These are phyloP conservation scores for Fonsecaea multimorphosa DNA, from an alignment of 2,329 filamentous ascomycete species.

Conservation along the genomic window DNA sequence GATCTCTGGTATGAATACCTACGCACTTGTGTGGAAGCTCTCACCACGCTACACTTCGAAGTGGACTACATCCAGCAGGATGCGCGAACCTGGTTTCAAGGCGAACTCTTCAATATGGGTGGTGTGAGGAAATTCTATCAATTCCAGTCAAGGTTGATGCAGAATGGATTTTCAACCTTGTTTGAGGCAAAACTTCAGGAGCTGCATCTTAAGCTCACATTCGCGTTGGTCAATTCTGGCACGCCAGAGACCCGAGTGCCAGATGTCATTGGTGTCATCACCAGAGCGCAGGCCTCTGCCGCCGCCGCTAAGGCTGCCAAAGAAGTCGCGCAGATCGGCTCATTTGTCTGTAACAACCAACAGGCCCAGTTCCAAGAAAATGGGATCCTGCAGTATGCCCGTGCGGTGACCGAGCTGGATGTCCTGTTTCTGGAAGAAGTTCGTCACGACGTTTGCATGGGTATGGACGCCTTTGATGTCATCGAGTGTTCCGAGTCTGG, in stretches of 20 bases:
- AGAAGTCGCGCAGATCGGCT: conserved; percentile 27
- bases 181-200: conserved; percentile 31
- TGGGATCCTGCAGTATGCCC: conserved; percentile 25
- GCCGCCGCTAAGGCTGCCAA: conserved; percentile 19
- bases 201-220: conserved; percentile 27
- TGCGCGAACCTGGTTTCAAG: conserved; percentile 28
- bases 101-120: conserved; percentile 27
- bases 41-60: conserved; percentile 31
- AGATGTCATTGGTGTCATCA: conserved; percentile 31
- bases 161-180: conserved; percentile 27
- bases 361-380: conserved; percentile 29
- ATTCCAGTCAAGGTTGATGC: conserved; percentile 28
- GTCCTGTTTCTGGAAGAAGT: conserved; percentile 28
- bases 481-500: conserved; percentile 52
- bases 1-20: conserved; percentile 31
- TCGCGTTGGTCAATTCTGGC: conserved; percentile 25
- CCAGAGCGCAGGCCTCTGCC: conserved; percentile 22
- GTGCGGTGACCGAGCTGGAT: conserved; percentile 29
- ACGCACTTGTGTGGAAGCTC: conserved; percentile 27
- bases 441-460: conserved; percentile 38
- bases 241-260: conserved; percentile 23
- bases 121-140: conserved; percentile 30
- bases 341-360: conserved; percentile 30
- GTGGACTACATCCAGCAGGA: conserved; percentile 28
- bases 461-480: conserved; percentile 62